A percentile compares a stretch with the other conserved stretches of the same genome.
These are phyloP conservation scores for Penicillium sumatraense DNA, from an alignment of 2,329 filamentous ascomycete genomes.

Conservation along the genomic window DNA sequence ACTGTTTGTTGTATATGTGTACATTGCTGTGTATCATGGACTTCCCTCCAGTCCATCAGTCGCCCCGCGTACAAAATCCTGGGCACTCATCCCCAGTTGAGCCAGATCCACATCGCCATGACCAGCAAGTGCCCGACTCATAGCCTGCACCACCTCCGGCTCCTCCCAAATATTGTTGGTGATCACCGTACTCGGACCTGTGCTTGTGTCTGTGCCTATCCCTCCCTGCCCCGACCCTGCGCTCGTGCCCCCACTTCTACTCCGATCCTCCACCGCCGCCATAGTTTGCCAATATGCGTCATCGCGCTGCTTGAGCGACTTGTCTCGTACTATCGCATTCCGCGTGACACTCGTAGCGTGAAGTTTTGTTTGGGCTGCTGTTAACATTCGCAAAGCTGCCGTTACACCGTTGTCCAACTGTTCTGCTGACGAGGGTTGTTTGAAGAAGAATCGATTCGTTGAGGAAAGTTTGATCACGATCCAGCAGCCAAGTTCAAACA, in stretches of 20 bases:
- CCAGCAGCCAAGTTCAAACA: constrained; percentile 67
- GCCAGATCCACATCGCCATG: constrained; percentile 49
- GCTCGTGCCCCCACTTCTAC: constrained; percentile 56
- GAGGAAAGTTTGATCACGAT: constrained; percentile 73
- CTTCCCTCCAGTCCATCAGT: constrained; percentile 43
- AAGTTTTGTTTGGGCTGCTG: constrained; percentile 67
- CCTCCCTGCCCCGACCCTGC: constrained; percentile 69
- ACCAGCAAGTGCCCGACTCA: constrained; percentile 78
- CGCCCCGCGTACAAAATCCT: constrained; percentile 49
- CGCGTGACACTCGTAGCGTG: constrained; percentile 74
- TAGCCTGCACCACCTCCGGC: constrained; percentile 62
- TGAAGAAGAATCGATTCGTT: constrained; percentile 78
- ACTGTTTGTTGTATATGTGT: background rate
- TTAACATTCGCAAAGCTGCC: constrained; percentile 59
- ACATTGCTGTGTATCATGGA: background rate
- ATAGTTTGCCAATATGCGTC: constrained; percentile 73
- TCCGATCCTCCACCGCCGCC: constrained; percentile 62
- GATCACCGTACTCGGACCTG: constrained; percentile 24
- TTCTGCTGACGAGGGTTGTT: constrained; percentile 64
- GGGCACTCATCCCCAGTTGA: constrained; percentile 47
- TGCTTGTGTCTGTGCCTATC: constrained; percentile 43
- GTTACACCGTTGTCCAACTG: constrained; percentile 63
- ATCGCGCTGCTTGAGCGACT: constrained; percentile 66
- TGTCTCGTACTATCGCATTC: constrained; percentile 79
- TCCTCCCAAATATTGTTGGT: constrained; percentile 69